Evolutionary conservation across 805 yeast genomes (phyloP).

Genomic region (Blastobotrys peoriensis): DNA sequence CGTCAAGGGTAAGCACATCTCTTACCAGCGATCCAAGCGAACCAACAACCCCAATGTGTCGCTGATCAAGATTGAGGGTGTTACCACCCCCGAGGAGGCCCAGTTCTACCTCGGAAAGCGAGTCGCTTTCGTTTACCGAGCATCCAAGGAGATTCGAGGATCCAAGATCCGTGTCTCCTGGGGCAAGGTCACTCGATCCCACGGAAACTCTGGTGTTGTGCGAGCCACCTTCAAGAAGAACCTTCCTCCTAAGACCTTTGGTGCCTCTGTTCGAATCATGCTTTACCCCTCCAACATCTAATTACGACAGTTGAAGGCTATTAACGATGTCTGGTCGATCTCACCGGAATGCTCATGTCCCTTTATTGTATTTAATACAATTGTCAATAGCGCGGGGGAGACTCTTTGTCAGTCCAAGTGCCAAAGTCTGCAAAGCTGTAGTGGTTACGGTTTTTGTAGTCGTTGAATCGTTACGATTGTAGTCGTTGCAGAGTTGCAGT

Average conservation of each 20-base stretch:
- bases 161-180: conserved; percentile 99
- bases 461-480: too few relatives aligned
- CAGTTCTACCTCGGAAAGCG: conserved; percentile 99
- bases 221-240: conserved; percentile 99
- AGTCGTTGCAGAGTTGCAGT: too few relatives aligned
- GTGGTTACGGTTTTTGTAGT: too few relatives aligned
- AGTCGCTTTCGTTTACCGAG: conserved; percentile 99
- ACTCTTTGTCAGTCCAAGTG: too few relatives aligned
- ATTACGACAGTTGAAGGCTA: conserved; percentile 25
- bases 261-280: conserved; percentile 99
- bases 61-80: conserved; percentile 96
- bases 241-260: conserved; percentile 99
- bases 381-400: too few relatives aligned
- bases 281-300: conserved; percentile 99
- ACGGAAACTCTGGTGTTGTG: conserved; percentile 97
- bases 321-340: background rate
- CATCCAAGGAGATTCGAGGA: conserved; percentile 96
- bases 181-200: conserved; percentile 98
- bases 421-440: too few relatives aligned
- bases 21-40: conserved; percentile 99
- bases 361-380: background rate
- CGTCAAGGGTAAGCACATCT: conserved; percentile 99
- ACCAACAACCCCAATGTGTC: conserved; percentile 98
- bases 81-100: conserved; percentile 84
- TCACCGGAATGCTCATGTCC: background rate